Conservation (phyloP, 202 grass and related monocot species). For the Musa balbisiana region DNA sequence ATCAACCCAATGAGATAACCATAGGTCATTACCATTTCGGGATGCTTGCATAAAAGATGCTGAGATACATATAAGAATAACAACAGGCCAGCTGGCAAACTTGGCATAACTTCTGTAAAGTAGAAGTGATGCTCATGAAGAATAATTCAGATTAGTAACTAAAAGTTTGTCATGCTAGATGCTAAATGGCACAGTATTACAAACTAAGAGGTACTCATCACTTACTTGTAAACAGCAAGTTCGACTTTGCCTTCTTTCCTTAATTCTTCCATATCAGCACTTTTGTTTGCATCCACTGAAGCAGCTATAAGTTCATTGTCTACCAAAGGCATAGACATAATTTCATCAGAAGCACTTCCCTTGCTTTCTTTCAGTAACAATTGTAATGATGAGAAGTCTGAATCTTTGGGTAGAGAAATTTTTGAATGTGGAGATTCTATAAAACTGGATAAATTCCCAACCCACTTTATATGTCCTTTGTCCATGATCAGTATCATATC, state of each 20-base stretch:
- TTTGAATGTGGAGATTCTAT: conserved; percentile 54
- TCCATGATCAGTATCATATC: conserved; percentile 88
- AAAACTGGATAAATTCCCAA: conserved; percentile 56
- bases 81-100: conserved; percentile 52
- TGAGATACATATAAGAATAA: conserved; percentile 60
- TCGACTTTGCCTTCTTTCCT: conserved; percentile 91
- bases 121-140: neutral
- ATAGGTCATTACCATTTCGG: conserved; percentile 96
- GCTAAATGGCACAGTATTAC: neutral
- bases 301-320: conserved; percentile 37
- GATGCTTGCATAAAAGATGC: conserved; percentile 91
- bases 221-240: conserved; percentile 78
- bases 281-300: conserved; percentile 36
- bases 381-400: conserved; percentile 33
- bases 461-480: conserved; percentile 63
- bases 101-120: conserved; percentile 71
- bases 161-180: conserved; percentile 9
- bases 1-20: conserved; percentile 97
- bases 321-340: conserved; percentile 23
- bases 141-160: conserved; percentile 1
- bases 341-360: conserved; percentile 26
- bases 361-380: conserved; percentile 34
- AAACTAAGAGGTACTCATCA: conserved; percentile 16
- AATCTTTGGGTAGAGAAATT: conserved; percentile 41
- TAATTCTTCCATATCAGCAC: conserved; percentile 38